Evolutionary conservation across 2,329 filamentous ascomycete genomes (phyloP), one percentile per base, ranked within the genome.

Genomic region (Fusarium austroafricanum): DNA sequence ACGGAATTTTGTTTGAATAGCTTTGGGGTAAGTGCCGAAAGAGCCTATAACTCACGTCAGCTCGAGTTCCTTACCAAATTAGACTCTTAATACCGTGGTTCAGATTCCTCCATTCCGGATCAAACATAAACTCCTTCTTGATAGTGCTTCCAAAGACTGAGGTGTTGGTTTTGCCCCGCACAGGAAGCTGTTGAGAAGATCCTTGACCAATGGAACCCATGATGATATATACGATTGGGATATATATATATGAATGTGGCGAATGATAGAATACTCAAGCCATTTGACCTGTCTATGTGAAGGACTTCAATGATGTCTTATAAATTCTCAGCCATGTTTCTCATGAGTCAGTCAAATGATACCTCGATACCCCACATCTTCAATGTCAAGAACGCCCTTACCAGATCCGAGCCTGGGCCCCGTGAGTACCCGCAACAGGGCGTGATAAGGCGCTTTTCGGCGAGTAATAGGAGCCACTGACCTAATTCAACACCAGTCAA

Each of bases 11-110:
- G 84, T 78, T 17, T 84, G 86, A 61, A 97, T 83, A 20, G 79
- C 75, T 11, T 79, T 81, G 5, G 94, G 94, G 71, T 90, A 89
- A 3, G 90, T 89, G 33, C 94, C 94, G 75, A 92, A 97, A 1
- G 93, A 96, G 47, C 93, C 91, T 89, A 17, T 3, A 11, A 10
- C 5, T 12, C 31, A 33, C 2, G 40, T 70, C 14, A 70, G 49
- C 28, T 35, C 6, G 9, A 9, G 11, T 37, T n/a, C 8, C 11
- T 6, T 10, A 6, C 6, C 9, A 18, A 31, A 15, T 39, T 11
- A 4, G n/a, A 28, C 23, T 9, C 10, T 26, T 23, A 65, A 75
- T 64, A 92, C 92, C 92, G 75, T 96, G 91, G 77, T 96, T 96
- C 53, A 96, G 80, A 74, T 93, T 94, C 51, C 82, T 84, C 76